phyloP scores from a whole-genome alignment of 768 basidiomycete genomes.

The Termitomyces bulborhizus region DNA sequence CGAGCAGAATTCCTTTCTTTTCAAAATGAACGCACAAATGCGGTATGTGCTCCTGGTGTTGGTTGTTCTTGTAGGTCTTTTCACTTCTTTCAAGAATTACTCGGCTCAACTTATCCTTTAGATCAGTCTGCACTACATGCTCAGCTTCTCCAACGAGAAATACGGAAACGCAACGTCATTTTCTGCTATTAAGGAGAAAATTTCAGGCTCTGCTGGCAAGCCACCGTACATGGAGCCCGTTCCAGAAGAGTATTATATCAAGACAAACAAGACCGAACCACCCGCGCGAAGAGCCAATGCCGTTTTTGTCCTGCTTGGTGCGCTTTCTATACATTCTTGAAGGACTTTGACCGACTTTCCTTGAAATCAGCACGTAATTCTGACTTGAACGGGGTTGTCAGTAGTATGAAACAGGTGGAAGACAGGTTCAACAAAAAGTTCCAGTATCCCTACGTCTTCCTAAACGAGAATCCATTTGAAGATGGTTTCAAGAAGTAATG shows the following conservation, averaged over 20 bases:
- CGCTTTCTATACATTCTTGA: background rate
- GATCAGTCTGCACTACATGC: constrained; percentile 57
- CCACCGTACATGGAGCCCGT: constrained; percentile 56
- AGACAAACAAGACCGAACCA: constrained; percentile 26
- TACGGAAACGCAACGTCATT: constrained; percentile 59
- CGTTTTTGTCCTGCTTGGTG: constrained; percentile 72
- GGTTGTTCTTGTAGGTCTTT: constrained; percentile 34
- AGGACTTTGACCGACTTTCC: background rate
- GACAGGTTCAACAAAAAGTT: constrained; percentile 88
- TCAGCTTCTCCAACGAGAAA: constrained; percentile 58
- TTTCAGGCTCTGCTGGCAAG: constrained; percentile 18
- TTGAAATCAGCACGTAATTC: constrained; percentile 44
- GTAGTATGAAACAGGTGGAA: constrained; percentile 74
- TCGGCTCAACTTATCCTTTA: constrained; percentile 11
- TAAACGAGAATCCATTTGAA: constrained; percentile 76
- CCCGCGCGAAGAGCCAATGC: constrained; percentile 72
- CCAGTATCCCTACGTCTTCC: constrained; percentile 78
- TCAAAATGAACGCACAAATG: constrained; percentile 49
- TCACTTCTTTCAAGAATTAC: background rate
- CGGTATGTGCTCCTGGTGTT: constrained; percentile 49
- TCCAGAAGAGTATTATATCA: constrained; percentile 51
- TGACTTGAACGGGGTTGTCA: constrained; percentile 53
- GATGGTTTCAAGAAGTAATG: constrained; percentile 62
- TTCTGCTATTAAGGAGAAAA: constrained; percentile 31
- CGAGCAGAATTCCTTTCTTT: constrained; percentile 1